Conservation (phyloP, 2,329 filamentous ascomycete genomes). For the Apiospora saccharicola region DNA sequence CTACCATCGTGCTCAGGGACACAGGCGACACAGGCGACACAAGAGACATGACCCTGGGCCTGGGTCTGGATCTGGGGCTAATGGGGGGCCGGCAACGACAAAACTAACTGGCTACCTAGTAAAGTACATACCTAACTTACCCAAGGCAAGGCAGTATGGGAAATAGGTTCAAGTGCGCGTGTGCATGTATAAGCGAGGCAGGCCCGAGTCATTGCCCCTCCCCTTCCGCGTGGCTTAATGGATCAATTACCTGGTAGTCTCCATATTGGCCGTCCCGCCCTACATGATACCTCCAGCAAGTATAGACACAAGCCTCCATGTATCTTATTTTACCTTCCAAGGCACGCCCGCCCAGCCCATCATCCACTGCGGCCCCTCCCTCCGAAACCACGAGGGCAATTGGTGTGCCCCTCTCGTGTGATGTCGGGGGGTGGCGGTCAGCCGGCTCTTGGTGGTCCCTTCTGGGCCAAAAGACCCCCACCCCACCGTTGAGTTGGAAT, state of each 20-base stretch:
- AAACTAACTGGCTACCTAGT: neutral
- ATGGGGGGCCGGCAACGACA: neutral
- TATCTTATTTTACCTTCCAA: neutral
- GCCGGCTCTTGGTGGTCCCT: neutral
- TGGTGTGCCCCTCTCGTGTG: neutral
- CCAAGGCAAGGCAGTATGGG: neutral
- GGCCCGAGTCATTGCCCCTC: neutral
- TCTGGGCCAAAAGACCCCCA: neutral
- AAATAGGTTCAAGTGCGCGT: neutral
- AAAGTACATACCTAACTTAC: too few species aligned
- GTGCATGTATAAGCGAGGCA: neutral
- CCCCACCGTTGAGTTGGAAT: neutral
- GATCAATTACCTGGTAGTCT: neutral
- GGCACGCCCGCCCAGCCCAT: neutral
- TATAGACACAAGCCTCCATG: neutral
- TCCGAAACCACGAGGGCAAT: neutral
- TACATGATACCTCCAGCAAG: neutral
- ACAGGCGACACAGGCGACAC: too few species aligned
- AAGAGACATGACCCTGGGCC: too few species aligned
- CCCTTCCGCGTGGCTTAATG: neutral
- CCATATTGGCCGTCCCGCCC: neutral
- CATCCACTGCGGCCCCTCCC: neutral
- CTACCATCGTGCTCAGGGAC: too few species aligned
- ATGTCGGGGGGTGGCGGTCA: conserved; percentile 5
- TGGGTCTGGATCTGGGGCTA: too few species aligned